These are phyloP conservation scores for Eucommia ulmoides DNA, from an alignment of 257 asterid genomes.

Conservation along the genomic window DNA sequence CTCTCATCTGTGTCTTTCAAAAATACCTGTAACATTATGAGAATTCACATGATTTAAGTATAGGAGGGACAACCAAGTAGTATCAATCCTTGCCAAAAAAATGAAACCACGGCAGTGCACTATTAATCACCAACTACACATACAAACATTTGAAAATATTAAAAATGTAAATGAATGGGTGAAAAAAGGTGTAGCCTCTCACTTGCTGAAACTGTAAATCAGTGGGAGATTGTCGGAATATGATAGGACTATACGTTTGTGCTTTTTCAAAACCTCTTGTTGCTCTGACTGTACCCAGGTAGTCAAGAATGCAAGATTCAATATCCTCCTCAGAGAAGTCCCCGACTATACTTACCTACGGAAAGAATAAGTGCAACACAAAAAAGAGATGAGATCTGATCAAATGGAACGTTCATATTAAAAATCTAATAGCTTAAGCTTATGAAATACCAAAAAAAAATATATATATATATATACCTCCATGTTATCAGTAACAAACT, in stretches of 20 bases:
- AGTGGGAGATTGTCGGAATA: constrained; percentile 50
- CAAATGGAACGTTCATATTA: constrained; percentile 2
- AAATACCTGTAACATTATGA: constrained; percentile 88
- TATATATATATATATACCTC: constrained; percentile 40
- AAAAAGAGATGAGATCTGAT: constrained; percentile 9
- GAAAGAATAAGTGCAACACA: constrained; percentile 12
- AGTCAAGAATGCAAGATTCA: constrained; percentile 88
- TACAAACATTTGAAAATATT: too few species aligned
- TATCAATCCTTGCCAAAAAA: too few species aligned
- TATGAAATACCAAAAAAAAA: constrained; percentile 11
- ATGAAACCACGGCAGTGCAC: too few species aligned
- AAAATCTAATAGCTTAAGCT: constrained; percentile 3
- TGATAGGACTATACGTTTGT: constrained; percentile 54
- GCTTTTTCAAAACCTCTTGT: constrained; percentile 62
- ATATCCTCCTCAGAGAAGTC: constrained; percentile 95
- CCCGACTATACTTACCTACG: constrained; percentile 93
- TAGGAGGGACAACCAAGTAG: too few species aligned
- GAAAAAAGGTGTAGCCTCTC: too few species aligned
- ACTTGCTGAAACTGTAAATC: constrained; percentile 92
- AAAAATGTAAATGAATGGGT: too few species aligned
- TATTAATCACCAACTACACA: too few species aligned
- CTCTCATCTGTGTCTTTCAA: constrained; percentile 97
- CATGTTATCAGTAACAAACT: constrained; percentile 87
- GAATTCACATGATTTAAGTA: too few species aligned
- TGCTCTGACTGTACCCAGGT: constrained; percentile 76